Evolutionary conservation across 768 basidiomycete species (phyloP).

Genomic region (Pleurotus platypus): DNA sequence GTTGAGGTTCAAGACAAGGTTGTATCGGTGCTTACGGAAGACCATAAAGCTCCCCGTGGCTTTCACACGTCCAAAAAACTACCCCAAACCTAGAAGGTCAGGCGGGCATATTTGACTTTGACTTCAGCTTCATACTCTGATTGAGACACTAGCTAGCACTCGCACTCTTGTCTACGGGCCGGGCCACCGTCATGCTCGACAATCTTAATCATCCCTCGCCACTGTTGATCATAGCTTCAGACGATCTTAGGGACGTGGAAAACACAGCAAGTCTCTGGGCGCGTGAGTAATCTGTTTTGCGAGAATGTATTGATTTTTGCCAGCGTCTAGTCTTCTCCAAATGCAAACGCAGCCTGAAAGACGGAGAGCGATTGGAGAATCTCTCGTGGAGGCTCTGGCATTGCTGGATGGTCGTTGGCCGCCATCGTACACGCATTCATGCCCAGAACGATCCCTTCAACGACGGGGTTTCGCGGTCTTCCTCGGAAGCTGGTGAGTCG

Average conservation of each 20-base stretch:
- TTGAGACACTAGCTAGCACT: not conserved
- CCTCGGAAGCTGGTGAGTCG: not conserved
- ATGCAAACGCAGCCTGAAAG: conserved; percentile 73
- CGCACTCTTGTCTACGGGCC: not conserved
- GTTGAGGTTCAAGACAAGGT: no score
- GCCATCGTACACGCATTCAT: conserved; percentile 18
- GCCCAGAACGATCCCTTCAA: conserved; percentile 12
- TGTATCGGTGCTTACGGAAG: no score
- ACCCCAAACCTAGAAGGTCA: not conserved
- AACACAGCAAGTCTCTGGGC: conserved; percentile 69
- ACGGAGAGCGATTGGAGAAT: conserved; percentile 80
- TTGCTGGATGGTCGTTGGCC: conserved; percentile 44
- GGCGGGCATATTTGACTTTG: conserved; percentile 1
- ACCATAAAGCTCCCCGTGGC: no score
- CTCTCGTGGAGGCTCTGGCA: conserved; percentile 87
- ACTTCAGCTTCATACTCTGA: not conserved
- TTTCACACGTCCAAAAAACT: no score
- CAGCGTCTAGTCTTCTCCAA: conserved; percentile 68
- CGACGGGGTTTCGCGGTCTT: not conserved
- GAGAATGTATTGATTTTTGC: no score
- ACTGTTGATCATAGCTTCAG: conserved; percentile 64
- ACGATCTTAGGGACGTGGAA: conserved; percentile 65
- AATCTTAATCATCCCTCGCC: conserved; percentile 61
- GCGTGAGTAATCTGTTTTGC: conserved; percentile 35
- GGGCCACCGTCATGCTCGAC: conserved; percentile 35